Evolutionary conservation across 192 early-diverging fungal genomes (phyloP), one percentile per base, ranked within the genome.

Genomic region (Backusella parvicylindrica): DNA sequence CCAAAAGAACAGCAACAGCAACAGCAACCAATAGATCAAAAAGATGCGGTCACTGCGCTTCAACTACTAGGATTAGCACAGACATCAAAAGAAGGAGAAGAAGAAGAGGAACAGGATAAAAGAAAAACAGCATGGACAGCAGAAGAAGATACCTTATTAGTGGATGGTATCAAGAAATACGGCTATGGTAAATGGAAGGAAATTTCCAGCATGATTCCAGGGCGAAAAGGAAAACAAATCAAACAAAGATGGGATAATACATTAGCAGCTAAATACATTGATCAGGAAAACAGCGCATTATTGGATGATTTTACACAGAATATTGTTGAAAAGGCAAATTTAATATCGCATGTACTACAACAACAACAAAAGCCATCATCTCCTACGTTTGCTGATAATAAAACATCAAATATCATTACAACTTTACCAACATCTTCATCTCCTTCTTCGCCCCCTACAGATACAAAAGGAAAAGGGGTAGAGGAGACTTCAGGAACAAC

Each of bases 121-220:
- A 79, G 72, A 37, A 56, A 70, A 26, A 74, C 70, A 35, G 50
- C 47, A 9, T 79, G 78, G 78, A 79, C 78, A 37, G 32, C 60
- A 6, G 74, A 79, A 64, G 74, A 79, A 72, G 78, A 79, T 37
- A 74, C 75, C 6, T 11, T 75, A 18, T 30, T 79, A 18, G 47
- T 79, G 36, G 43, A 63, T 16, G 78, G 78, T 37, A 79, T 79
- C 8, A 79, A 79, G 16, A 63, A 64, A 16, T 68, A 71, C 21
- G 78, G 78, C 0, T 79, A 79, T n/a, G 78, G 78, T 5, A 65
- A 70, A 56, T 79, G 78, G 78, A 79, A 79, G 26, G 78, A 79
- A 15, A 75, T 79, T 30, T 74, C 78, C 0, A 35, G 7, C 1
- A 71, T 56, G 1, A 79, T 79, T 72, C 78, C 78, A 28, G 78